Percentiles rank a stretch among this genome's conserved stretches.
Conservation (phyloP, 2,329 filamentous ascomycete species). For the Aspergillus neoniger region DNA sequence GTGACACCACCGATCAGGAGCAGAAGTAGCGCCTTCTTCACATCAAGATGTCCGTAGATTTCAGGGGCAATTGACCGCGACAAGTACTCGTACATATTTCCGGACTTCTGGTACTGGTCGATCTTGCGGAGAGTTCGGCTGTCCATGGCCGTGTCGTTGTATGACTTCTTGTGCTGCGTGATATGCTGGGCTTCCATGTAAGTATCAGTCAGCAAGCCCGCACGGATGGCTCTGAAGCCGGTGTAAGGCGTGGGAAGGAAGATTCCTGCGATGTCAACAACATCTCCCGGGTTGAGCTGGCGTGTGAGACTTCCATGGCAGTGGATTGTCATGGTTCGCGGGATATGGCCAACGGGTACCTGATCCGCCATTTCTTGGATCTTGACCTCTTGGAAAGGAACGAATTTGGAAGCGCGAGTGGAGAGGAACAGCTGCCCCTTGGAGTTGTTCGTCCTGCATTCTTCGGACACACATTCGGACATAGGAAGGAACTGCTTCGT, state of each 20-base stretch:
- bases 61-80: constrained; percentile 96
- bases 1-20: constrained; percentile 93
- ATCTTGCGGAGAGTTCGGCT: constrained; percentile 78
- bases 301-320: constrained; percentile 85
- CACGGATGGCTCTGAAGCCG: constrained; percentile 96
- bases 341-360: constrained; percentile 96
- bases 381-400: constrained; percentile 97
- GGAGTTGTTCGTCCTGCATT: constrained; percentile 85
- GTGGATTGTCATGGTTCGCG: constrained; percentile 82
- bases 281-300: constrained; percentile 87
- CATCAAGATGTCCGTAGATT: constrained; percentile 93
- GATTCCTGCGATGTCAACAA: constrained; percentile 90
- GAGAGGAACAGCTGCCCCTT: constrained; percentile 93
- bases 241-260: constrained; percentile 98
- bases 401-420: constrained; percentile 92
- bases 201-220: constrained; percentile 93
- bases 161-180: constrained; percentile 96
- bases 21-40: constrained; percentile 96
- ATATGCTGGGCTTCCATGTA: constrained; percentile 95
- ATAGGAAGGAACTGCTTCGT: constrained; percentile 90
- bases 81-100: constrained; percentile 93
- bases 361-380: constrained; percentile 99
- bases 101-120: constrained; percentile 78
- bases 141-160: constrained; percentile 87
- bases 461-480: constrained; percentile 81